These are phyloP conservation scores for Pyrenophora seminiperda DNA, from an alignment of 2,329 filamentous ascomycete species.

Conservation along the genomic window DNA sequence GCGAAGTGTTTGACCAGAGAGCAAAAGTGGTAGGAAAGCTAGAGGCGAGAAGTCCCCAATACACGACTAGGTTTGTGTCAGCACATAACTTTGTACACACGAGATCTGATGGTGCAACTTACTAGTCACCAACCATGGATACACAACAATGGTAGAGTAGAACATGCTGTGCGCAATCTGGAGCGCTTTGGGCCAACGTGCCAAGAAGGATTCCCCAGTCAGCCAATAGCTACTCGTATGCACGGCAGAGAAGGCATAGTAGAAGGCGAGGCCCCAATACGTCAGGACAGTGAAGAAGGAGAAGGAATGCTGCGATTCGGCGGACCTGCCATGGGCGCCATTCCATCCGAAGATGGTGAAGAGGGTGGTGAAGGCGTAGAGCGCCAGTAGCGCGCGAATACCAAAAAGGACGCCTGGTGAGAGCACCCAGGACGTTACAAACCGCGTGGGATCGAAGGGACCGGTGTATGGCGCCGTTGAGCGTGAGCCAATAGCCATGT, in stretches of 20 bases:
- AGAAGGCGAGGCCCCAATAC: conserved; percentile 83
- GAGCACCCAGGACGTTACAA: conserved; percentile 83
- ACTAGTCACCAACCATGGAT: conserved; percentile 54
- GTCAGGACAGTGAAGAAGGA: conserved; percentile 83
- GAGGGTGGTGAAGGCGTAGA: conserved; percentile 73
- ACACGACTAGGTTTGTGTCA: conserved; percentile 46
- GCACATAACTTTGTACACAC: background rate
- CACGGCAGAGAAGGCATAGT: conserved; percentile 68
- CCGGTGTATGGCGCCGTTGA: conserved; percentile 34
- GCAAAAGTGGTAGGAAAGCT: conserved; percentile 44
- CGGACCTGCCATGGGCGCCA: conserved; percentile 59
- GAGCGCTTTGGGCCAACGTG: conserved; percentile 46
- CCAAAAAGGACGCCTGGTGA: conserved; percentile 66
- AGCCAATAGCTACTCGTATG: conserved; percentile 71
- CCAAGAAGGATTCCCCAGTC: conserved; percentile 45
- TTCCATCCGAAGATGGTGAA: conserved; percentile 72
- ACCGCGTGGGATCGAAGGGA: conserved; percentile 59
- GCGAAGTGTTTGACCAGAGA: conserved; percentile 67
- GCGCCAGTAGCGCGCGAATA: conserved; percentile 56
- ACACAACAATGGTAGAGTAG: conserved; percentile 51
- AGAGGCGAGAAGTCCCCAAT: conserved; percentile 49
- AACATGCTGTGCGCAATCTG: conserved; percentile 49
- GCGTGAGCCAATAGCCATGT: conserved; percentile 36
- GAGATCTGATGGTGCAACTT: conserved; percentile 16
- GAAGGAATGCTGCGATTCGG: conserved; percentile 61